Evolutionary conservation across 2,329 filamentous ascomycete genomes (phyloP).

Genomic region (Coniella lustricola): DNA sequence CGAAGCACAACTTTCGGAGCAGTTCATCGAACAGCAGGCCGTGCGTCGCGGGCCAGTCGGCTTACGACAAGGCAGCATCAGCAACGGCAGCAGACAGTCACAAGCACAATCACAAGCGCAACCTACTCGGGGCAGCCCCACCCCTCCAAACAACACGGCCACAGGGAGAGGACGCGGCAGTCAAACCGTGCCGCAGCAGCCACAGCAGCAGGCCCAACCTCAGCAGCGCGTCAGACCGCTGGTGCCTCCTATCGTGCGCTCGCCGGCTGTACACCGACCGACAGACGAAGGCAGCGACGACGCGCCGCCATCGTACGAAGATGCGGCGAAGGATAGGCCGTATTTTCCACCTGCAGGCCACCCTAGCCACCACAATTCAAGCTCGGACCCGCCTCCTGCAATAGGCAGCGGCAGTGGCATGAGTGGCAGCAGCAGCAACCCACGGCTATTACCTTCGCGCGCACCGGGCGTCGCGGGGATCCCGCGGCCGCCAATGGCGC

Average conservation of each 20-base stretch:
- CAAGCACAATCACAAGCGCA: conserved; percentile 4
- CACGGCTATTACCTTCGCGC: conserved; percentile 15
- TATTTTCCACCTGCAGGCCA: conserved; percentile 48
- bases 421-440: conserved; percentile 17
- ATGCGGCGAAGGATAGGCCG: conserved; percentile 43
- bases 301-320: conserved; percentile 51
- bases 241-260: conserved; percentile 34
- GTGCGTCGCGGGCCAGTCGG: conserved; percentile 6
- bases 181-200: conserved; percentile 12
- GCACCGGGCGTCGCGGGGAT: conserved; percentile 17
- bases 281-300: conserved; percentile 38
- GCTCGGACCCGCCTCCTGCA: conserved; percentile 18
- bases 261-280: conserved; percentile 27
- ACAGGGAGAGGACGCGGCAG: conserved; percentile 9
- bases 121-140: conserved; percentile 18
- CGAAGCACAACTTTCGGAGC: conserved; percentile 63
- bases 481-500: neutral
- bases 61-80: conserved; percentile 6
- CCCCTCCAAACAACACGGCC: conserved; percentile 2
- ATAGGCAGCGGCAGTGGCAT: conserved; percentile 16
- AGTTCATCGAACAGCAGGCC: conserved; percentile 61
- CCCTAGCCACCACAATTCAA: conserved; percentile 40
- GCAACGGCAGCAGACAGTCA: conserved; percentile 1
- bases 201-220: conserved; percentile 12
- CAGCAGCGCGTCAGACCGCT: conserved; percentile 35